These are phyloP conservation scores for Eucalyptus grandis DNA, from an alignment of 345 rosid species.

Conservation along the genomic window DNA sequence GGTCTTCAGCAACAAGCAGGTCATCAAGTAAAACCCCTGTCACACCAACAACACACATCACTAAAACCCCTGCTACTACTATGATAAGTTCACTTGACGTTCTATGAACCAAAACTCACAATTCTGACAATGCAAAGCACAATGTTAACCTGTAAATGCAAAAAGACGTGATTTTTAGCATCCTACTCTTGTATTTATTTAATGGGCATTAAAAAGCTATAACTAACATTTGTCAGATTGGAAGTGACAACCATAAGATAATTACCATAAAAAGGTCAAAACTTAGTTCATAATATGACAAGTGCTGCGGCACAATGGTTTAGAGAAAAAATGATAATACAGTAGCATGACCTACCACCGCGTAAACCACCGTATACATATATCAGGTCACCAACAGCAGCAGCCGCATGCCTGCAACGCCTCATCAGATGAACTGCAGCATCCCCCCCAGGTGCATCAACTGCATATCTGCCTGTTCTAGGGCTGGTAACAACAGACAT, in stretches of 20 bases:
- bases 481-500: constrained; percentile 96
- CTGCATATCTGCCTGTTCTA: constrained; percentile 84
- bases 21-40: constrained; percentile 96
- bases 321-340: neutral
- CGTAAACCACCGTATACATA: constrained; percentile 97
- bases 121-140: neutral
- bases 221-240: neutral
- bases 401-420: constrained; percentile 99
- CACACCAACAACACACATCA: neutral
- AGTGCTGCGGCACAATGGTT: neutral
- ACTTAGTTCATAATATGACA: neutral
- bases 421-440: constrained; percentile 94
- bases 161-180: neutral
- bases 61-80: neutral
- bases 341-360: constrained; percentile 61
- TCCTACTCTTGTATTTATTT: neutral
- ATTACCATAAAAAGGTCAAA: neutral
- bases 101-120: neutral
- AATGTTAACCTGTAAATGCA: neutral
- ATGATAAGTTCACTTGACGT: neutral
- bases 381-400: constrained; percentile 91
- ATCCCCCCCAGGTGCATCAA: constrained; percentile 97
- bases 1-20: constrained; percentile 93
- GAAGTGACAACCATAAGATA: neutral
- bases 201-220: neutral